Percentiles rank a stretch among this genome's conserved stretches.
These are phyloP conservation scores for Leptographium galeiforme DNA, from an alignment of 2,329 filamentous ascomycete species.

Conservation along the genomic window DNA sequence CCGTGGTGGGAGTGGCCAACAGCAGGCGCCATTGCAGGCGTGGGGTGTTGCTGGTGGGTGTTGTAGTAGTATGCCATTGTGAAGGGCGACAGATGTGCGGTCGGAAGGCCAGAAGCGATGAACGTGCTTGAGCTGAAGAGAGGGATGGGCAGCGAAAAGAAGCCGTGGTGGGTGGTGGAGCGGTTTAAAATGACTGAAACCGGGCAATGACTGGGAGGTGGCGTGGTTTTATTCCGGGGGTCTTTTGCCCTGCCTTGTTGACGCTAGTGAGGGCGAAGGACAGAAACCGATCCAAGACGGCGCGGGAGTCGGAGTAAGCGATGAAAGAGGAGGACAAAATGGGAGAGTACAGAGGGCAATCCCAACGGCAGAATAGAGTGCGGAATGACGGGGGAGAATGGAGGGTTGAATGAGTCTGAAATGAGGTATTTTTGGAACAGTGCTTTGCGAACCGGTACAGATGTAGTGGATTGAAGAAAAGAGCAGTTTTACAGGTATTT, in stretches of 20 bases:
- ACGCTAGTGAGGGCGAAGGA: background rate
- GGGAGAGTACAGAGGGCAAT: too few species aligned
- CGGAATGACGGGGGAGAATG: too few species aligned
- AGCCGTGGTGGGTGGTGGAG: conserved; percentile 4
- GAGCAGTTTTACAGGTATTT: background rate
- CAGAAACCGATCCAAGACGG: background rate
- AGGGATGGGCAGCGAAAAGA: background rate
- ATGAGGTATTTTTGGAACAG: too few species aligned
- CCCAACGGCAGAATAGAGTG: too few species aligned
- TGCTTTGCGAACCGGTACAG: background rate
- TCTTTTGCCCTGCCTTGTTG: background rate
- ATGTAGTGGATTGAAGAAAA: background rate
- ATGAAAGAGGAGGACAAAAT: background rate
- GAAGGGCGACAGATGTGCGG: background rate
- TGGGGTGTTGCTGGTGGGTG: conserved; percentile 43
- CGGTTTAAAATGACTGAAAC: background rate
- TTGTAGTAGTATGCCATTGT: conserved; percentile 51
- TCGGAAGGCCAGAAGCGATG: conserved; percentile 10
- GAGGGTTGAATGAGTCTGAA: too few species aligned
- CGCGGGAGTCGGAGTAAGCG: background rate
- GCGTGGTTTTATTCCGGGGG: background rate
- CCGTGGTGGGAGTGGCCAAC: conserved; percentile 66
- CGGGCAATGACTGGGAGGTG: background rate
- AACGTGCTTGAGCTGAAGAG: background rate
- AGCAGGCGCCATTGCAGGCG: conserved; percentile 37